Percentiles rank a stretch among this genome's conserved stretches.
phyloP scores from a whole-genome alignment of 352 stramenopile genomes.

The Globisporangium echinulatum region DNA sequence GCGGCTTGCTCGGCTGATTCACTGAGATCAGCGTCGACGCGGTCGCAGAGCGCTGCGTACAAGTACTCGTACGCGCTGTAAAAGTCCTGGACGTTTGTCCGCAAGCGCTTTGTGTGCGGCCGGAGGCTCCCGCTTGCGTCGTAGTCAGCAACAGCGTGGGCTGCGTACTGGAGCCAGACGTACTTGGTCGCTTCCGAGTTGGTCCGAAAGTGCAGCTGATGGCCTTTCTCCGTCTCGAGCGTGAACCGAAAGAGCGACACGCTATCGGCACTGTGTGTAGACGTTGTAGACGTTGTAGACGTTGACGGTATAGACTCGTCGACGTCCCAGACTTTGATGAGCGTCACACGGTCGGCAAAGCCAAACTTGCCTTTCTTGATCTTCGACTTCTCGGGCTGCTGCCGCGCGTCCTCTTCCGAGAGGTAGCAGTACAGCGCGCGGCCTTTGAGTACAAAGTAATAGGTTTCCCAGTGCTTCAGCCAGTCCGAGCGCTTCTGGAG shows the following conservation, averaged over 20 bases:
- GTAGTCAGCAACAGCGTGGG: slow-evolving; percentile 51
- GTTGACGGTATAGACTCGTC: slow-evolving; percentile 26
- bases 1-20: neutral
- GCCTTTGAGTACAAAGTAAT: slow-evolving; percentile 78
- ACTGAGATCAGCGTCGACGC: slow-evolving; percentile 34
- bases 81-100: slow-evolving; percentile 60
- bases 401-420: slow-evolving; percentile 68
- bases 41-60: slow-evolving; percentile 49
- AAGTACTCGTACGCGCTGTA: slow-evolving; percentile 75
- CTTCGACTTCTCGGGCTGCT: slow-evolving; percentile 78
- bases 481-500: slow-evolving; percentile 86
- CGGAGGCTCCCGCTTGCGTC: slow-evolving; percentile 27
- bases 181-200: slow-evolving; percentile 79
- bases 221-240: slow-evolving; percentile 73
- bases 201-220: slow-evolving; percentile 82
- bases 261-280: neutral
- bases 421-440: slow-evolving; percentile 78
- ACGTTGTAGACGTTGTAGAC: too few relatives aligned
- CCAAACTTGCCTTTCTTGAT: slow-evolving; percentile 88
- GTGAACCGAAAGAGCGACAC: slow-evolving; percentile 73
- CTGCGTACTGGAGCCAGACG: slow-evolving; percentile 75
- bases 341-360: slow-evolving; percentile 72
- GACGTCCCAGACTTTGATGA: slow-evolving; percentile 70
- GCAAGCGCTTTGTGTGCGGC: slow-evolving; percentile 23
- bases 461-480: slow-evolving; percentile 88